phyloP scores from a whole-genome alignment of 768 basidiomycete species.

The Lactarius indigo region DNA sequence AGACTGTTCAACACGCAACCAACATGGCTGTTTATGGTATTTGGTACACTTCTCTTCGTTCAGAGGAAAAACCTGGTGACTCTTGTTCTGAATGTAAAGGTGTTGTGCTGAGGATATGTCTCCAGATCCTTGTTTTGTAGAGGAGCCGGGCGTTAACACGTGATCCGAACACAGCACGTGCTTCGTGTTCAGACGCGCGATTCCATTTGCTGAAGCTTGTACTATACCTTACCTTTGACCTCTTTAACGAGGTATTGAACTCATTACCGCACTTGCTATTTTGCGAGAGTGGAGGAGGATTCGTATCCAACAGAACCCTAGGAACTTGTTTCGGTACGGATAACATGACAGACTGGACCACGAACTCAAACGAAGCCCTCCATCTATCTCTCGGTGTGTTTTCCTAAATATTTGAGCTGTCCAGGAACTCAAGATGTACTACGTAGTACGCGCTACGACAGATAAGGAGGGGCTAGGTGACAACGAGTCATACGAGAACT shows the following conservation, averaged over 20 bases:
- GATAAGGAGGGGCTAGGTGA: slow-evolving; percentile 57
- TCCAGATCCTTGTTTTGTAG: not conserved
- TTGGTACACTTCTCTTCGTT: not conserved
- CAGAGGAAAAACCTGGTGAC: not conserved
- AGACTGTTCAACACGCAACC: not conserved
- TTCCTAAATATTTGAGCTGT: not conserved
- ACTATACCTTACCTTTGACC: not conserved
- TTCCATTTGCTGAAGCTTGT: not conserved
- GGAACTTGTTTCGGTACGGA: not conserved
- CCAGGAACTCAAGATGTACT: not conserved
- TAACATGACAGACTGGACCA: slow-evolving; percentile 59
- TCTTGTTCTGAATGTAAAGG: not conserved
- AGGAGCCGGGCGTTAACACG: not conserved
- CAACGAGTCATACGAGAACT: slow-evolving; percentile 59
- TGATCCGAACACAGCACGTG: not conserved
- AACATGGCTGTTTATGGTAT: not conserved
- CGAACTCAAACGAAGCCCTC: slow-evolving; percentile 75
- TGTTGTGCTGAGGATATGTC: not conserved
- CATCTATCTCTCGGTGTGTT: slow-evolving; percentile 66
- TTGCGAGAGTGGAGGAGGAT: not conserved
- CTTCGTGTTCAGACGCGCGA: slow-evolving; percentile 1
- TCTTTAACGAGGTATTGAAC: not conserved
- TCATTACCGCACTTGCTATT: not conserved
- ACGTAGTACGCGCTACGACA: slow-evolving; percentile 62
- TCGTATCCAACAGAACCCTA: not conserved